These are phyloP conservation scores for Penicillium sp. DNA, from an alignment of 2,329 filamentous ascomycete genomes.

Conservation along the genomic window DNA sequence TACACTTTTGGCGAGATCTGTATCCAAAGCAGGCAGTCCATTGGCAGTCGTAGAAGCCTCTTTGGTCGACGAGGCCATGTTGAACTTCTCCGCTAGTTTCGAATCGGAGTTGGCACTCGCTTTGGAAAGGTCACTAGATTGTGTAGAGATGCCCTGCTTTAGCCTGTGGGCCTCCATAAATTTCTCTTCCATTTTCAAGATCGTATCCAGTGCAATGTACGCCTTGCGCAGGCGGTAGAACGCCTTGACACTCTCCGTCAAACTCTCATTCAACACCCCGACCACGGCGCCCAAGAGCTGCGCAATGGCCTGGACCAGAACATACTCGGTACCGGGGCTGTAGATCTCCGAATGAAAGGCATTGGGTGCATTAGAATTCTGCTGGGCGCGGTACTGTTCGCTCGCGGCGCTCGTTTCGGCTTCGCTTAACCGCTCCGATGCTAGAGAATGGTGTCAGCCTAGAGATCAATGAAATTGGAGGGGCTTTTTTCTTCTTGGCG, in stretches of 20 bases:
- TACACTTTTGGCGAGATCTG: conserved; percentile 22
- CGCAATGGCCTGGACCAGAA: conserved; percentile 78
- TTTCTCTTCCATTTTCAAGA: conserved; percentile 72
- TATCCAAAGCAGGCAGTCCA: conserved; percentile 10
- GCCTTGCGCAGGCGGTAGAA: conserved; percentile 93
- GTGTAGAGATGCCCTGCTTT: conserved; percentile 22
- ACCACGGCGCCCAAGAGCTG: conserved; percentile 89
- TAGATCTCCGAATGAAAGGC: conserved; percentile 66
- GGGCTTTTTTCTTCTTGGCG: conserved; percentile 7
- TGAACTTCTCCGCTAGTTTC: conserved; percentile 13
- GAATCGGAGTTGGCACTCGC: conserved; percentile 4
- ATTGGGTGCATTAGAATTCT: conserved; percentile 54
- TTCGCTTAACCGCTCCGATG: conserved; percentile 67
- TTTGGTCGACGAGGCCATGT: conserved; percentile 15
- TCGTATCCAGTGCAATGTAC: conserved; percentile 75
- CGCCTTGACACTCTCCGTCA: conserved; percentile 86
- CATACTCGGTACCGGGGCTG: conserved; percentile 80
- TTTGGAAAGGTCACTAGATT: conserved; percentile 15
- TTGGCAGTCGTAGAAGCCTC: conserved; percentile 15
- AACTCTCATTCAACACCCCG: conserved; percentile 84
- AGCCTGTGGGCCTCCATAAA: conserved; percentile 43
- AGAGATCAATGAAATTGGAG: not conserved
- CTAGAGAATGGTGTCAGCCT: conserved; percentile 38
- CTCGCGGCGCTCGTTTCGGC: conserved; percentile 75
- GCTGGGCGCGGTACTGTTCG: conserved; percentile 74